These are phyloP conservation scores for Pestalotiopsis sp. DNA, from an alignment of 2,329 filamentous ascomycete genomes.

Conservation along the genomic window DNA sequence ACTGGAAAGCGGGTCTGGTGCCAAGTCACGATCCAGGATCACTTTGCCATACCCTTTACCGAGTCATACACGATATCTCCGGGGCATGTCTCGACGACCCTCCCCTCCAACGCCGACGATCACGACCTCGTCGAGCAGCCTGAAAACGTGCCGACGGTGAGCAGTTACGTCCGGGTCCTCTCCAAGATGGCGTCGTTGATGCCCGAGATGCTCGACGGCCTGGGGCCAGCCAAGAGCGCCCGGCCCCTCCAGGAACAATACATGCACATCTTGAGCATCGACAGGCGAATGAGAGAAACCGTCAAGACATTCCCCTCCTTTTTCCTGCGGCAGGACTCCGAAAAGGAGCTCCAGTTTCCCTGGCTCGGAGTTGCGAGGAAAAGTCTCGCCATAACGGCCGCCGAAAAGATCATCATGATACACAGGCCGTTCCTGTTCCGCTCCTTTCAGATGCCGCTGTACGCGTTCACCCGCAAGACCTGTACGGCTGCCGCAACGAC, in stretches of 20 bases:
- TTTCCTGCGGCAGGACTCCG: not conserved
- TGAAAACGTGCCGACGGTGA: not conserved
- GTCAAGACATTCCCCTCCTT: not conserved
- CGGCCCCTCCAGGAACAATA: not conserved
- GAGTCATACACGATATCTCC: slow-evolving; percentile 1
- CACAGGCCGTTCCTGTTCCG: not conserved
- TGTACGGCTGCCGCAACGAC: not conserved
- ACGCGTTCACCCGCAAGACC: not conserved
- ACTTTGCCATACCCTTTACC: not conserved
- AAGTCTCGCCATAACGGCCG: not conserved
- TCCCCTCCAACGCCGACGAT: not conserved
- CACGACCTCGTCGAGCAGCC: not conserved
- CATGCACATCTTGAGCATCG: slow-evolving; percentile 5
- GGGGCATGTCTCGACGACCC: not conserved
- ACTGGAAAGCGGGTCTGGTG: not conserved
- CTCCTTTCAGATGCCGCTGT: not conserved
- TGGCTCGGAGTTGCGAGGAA: not conserved
- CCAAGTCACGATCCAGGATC: slow-evolving; percentile 1
- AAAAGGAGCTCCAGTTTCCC: not conserved
- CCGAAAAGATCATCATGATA: slow-evolving; percentile 7
- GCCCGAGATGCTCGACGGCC: not conserved
- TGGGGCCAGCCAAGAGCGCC: not conserved
- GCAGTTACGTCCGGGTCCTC: not conserved
- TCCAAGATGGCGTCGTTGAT: slow-evolving; percentile 5
- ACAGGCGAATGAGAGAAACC: not conserved